Percentiles rank a stretch among this genome's conserved stretches.
Evolutionary conservation across 805 yeast species (phyloP).

Genomic region (Metschnikowia hibisci): DNA sequence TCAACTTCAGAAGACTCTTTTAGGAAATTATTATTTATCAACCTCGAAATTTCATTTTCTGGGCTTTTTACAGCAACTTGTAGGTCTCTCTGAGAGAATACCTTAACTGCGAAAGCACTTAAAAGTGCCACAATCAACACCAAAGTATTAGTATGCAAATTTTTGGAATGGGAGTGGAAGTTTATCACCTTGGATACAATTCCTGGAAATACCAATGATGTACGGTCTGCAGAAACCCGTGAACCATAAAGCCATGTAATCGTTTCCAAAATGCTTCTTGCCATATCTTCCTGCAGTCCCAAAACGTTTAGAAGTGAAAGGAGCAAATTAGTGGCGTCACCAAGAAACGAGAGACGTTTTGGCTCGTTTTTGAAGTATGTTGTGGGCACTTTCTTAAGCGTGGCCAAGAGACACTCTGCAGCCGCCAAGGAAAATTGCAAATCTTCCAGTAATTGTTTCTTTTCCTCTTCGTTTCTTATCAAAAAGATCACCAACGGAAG

Average conservation of each 20-base stretch:
- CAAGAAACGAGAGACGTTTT: conserved; percentile 26
- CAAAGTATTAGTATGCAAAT: conserved; percentile 23
- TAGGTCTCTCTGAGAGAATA: conserved; percentile 28
- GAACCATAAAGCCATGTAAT: conserved; percentile 15
- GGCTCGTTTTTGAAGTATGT: conserved; percentile 16
- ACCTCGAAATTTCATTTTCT: background rate
- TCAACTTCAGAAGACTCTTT: background rate
- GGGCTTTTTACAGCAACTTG: background rate
- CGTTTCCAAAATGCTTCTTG: conserved; percentile 5
- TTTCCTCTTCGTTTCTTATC: conserved; percentile 8
- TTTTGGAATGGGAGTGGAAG: conserved; percentile 21
- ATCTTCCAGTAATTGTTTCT: conserved; percentile 5
- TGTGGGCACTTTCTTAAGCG: conserved; percentile 18
- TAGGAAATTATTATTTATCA: background rate
- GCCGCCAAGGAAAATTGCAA: conserved; percentile 15
- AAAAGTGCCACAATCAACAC: conserved; percentile 23
- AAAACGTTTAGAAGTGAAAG: conserved; percentile 18
- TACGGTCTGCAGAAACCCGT: conserved; percentile 26
- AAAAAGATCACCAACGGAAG: conserved; percentile 30
- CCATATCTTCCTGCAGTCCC: conserved; percentile 1
- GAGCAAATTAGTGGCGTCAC: conserved; percentile 25
- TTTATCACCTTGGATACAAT: conserved; percentile 30
- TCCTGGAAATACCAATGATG: conserved; percentile 41
- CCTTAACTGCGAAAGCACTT: conserved; percentile 21
- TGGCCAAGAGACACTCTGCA: conserved; percentile 13